These are phyloP conservation scores for Candida ipomoeae DNA, from an alignment of 805 yeast genomes.

Conservation along the genomic window DNA sequence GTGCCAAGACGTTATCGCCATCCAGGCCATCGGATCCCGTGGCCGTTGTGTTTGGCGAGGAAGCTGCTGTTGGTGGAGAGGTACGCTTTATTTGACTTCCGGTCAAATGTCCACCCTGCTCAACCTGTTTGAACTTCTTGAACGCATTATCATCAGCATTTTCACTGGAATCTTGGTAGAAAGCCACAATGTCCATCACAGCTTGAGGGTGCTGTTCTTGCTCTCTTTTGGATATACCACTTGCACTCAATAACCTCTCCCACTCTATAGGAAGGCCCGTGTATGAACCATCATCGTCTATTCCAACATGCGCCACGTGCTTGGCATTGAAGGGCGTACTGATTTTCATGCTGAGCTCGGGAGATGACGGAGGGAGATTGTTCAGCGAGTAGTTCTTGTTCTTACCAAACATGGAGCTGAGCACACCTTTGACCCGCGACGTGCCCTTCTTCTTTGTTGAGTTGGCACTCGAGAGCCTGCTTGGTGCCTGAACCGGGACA, in stretches of 20 bases:
- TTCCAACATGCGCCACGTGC: slow-evolving; percentile 91
- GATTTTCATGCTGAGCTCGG: slow-evolving; percentile 48
- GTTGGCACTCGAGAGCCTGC: slow-evolving; percentile 4
- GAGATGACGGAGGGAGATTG: slow-evolving; percentile 8
- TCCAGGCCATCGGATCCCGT: slow-evolving; percentile 12
- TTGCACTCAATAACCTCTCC: slow-evolving; percentile 76
- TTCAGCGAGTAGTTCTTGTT: slow-evolving; percentile 11
- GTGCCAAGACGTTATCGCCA: background rate
- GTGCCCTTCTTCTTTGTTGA: slow-evolving; percentile 33
- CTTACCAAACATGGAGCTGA: slow-evolving; percentile 49
- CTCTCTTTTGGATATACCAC: slow-evolving; percentile 84
- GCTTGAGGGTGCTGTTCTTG: slow-evolving; percentile 92
- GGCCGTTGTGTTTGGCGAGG: slow-evolving; percentile 31
- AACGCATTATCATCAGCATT: slow-evolving; percentile 42
- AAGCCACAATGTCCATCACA: slow-evolving; percentile 84
- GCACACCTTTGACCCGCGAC: slow-evolving; percentile 54
- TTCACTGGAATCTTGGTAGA: slow-evolving; percentile 60
- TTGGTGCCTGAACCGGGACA: slow-evolving; percentile 12
- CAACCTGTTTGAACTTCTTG: slow-evolving; percentile 36
- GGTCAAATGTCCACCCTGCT: slow-evolving; percentile 7
- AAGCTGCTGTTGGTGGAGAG: slow-evolving; percentile 21
- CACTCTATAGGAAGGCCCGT: slow-evolving; percentile 93
- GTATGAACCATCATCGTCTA: slow-evolving; percentile 81
- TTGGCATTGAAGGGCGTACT: slow-evolving; percentile 90
- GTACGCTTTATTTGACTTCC: slow-evolving; percentile 11